Conservation (phyloP, 768 basidiomycete species). For the Phaeolepiota aurea region DNA sequence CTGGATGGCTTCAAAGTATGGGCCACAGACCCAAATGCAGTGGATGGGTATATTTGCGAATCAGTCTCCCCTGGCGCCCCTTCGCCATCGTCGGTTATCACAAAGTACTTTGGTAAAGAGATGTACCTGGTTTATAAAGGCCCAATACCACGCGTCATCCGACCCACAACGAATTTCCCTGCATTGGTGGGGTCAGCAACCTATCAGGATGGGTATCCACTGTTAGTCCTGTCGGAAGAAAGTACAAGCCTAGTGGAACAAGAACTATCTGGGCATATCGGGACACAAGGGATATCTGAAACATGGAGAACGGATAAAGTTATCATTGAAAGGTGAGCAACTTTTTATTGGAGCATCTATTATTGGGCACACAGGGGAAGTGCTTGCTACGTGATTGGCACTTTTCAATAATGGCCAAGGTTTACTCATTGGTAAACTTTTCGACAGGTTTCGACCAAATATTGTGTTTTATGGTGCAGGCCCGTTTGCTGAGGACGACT, state of each 20-base stretch:
- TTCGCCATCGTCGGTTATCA: constrained; percentile 47
- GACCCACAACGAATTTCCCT: constrained; percentile 47
- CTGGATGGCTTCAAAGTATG: constrained; percentile 47
- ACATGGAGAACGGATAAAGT: constrained; percentile 45
- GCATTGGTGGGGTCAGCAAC: constrained; percentile 44
- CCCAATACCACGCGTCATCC: constrained; percentile 38
- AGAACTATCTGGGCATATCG: constrained; percentile 36
- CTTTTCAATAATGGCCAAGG: too few relatives aligned
- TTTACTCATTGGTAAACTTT: too few relatives aligned
- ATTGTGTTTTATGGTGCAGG: constrained; percentile 60
- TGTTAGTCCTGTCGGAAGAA: constrained; percentile 62
- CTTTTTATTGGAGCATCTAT: neutral
- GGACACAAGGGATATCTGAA: constrained; percentile 38
- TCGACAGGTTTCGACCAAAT: constrained; percentile 65
- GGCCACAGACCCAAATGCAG: constrained; percentile 19
- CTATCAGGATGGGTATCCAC: constrained; percentile 68
- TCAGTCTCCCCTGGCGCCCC: constrained; percentile 21
- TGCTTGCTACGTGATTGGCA: too few relatives aligned
- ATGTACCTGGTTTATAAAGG: constrained; percentile 68
- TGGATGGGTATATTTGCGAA: constrained; percentile 65
- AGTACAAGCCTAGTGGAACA: constrained; percentile 45
- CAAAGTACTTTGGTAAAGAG: constrained; percentile 49
- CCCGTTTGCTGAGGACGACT: constrained; percentile 66
- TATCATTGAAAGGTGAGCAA: constrained; percentile 48
- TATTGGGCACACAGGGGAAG: neutral